phyloP scores from a whole-genome alignment of 2,329 filamentous ascomycete genomes.

The Epichloe aotearoae region DNA sequence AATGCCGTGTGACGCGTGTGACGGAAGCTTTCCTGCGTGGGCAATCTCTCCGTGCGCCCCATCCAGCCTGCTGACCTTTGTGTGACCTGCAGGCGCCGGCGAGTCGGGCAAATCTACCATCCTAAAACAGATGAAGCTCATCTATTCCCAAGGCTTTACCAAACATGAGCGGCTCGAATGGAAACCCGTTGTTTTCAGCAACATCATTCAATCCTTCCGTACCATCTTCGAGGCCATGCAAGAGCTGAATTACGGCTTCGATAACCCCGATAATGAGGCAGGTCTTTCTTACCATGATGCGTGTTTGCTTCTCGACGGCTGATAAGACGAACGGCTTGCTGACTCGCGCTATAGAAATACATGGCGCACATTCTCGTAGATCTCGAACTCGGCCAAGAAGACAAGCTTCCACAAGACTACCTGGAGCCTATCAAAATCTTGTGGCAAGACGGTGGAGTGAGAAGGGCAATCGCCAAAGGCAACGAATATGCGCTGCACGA shows the following conservation, averaged over 20 bases:
- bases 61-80: not conserved
- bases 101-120: constrained; percentile 89
- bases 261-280: constrained; percentile 68
- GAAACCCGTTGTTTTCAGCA: constrained; percentile 91
- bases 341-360: constrained; percentile 44
- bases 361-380: constrained; percentile 67
- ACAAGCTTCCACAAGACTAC: constrained; percentile 66
- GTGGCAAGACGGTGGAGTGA: constrained; percentile 75
- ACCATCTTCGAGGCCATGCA: constrained; percentile 85
- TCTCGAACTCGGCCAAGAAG: constrained; percentile 69
- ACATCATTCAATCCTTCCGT: constrained; percentile 84
- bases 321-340: not conserved
- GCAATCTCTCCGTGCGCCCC: not conserved
- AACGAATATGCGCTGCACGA: constrained; percentile 96
- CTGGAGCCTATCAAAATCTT: constrained; percentile 69
- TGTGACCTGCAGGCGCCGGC: constrained; percentile 58
- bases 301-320: constrained; percentile 11
- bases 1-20: constrained; percentile 3
- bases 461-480: constrained; percentile 77
- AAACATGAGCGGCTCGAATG: constrained; percentile 84
- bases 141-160: constrained; percentile 85
- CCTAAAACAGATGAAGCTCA: constrained; percentile 97
- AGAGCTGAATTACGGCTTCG: constrained; percentile 67
- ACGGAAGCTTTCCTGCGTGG: not conserved
- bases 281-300: constrained; percentile 15